These are phyloP conservation scores for Volvariella volvacea DNA, from an alignment of 1,284 basidiomycete species.

Conservation along the genomic window DNA sequence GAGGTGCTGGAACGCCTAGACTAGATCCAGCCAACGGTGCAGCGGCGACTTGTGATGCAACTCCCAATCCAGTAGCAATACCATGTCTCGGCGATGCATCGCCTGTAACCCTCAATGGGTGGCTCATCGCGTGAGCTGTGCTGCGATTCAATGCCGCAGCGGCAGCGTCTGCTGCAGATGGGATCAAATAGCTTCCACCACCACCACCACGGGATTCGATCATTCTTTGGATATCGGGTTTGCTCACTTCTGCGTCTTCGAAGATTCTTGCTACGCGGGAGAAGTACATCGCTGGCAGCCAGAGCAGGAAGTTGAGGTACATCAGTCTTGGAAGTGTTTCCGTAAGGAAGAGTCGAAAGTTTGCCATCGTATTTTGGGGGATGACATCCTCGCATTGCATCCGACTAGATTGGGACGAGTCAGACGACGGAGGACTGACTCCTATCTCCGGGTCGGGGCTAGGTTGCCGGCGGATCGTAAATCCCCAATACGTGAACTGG, in stretches of 20 bases:
- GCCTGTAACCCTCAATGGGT: slow-evolving; percentile 16
- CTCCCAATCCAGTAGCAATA: slow-evolving; percentile 15
- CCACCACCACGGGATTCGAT: slow-evolving; percentile 34
- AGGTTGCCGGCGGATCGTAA: neutral
- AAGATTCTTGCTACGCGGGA: slow-evolving; percentile 66
- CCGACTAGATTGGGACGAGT: slow-evolving; percentile 13
- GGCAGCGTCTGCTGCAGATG: slow-evolving; percentile 10
- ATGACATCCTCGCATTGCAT: slow-evolving; percentile 21
- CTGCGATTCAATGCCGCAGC: neutral
- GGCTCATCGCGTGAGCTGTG: neutral
- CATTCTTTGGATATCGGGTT: slow-evolving; percentile 65
- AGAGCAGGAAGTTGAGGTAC: slow-evolving; percentile 60
- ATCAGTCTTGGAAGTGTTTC: slow-evolving; percentile 53
- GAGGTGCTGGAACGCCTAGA: slow-evolving; percentile 14
- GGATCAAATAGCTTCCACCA: slow-evolving; percentile 12
- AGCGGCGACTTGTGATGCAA: slow-evolving; percentile 6
- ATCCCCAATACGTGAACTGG: slow-evolving; percentile 11
- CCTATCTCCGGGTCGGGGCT: neutral
- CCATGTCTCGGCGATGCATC: no score
- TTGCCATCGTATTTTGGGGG: slow-evolving; percentile 15
- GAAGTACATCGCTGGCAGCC: slow-evolving; percentile 68
- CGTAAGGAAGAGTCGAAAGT: slow-evolving; percentile 26
- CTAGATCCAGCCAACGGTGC: neutral
- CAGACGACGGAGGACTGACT: slow-evolving; percentile 9
- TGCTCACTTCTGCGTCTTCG: slow-evolving; percentile 67